These are phyloP conservation scores for Aspergillus biplanus DNA, from an alignment of 495 filamentous ascomycete species.

Conservation along the genomic window DNA sequence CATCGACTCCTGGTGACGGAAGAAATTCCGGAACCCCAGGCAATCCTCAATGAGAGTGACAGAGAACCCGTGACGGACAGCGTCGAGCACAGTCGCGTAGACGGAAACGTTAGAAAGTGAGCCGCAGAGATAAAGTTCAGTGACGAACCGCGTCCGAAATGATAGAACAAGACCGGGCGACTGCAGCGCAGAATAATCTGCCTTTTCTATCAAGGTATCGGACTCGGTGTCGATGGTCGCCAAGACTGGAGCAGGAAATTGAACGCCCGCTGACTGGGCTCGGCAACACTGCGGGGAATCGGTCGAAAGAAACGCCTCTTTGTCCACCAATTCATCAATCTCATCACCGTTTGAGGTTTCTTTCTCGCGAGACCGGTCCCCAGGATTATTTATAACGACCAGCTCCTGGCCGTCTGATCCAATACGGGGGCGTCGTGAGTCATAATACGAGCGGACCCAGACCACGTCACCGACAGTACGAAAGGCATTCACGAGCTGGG, in stretches of 20 bases:
- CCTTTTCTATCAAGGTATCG: constrained; percentile 77
- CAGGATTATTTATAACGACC: constrained; percentile 37
- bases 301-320: constrained; percentile 66
- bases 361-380: constrained; percentile 20
- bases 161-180: constrained; percentile 69
- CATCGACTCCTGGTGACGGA: constrained; percentile 75
- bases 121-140: constrained; percentile 90
- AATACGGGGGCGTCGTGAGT: constrained; percentile 57
- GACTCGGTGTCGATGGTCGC: constrained; percentile 55
- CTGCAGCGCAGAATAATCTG: constrained; percentile 87
- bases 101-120: constrained; percentile 87
- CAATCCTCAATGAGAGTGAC: constrained; percentile 90
- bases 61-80: constrained; percentile 80
- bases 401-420: constrained; percentile 48
- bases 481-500: constrained; percentile 70
- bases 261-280: constrained; percentile 64
- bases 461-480: constrained; percentile 80
- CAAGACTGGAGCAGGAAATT: constrained; percentile 65
- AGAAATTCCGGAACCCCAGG: constrained; percentile 75
- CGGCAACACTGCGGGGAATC: constrained; percentile 60
- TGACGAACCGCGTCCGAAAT: constrained; percentile 78
- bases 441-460: constrained; percentile 82
- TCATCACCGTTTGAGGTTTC: constrained; percentile 23
- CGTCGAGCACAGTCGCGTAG: constrained; percentile 91
- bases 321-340: constrained; percentile 41